Conservation (phyloP, 78 protist genomes). For the Blattamonas nauphoetae region DNA sequence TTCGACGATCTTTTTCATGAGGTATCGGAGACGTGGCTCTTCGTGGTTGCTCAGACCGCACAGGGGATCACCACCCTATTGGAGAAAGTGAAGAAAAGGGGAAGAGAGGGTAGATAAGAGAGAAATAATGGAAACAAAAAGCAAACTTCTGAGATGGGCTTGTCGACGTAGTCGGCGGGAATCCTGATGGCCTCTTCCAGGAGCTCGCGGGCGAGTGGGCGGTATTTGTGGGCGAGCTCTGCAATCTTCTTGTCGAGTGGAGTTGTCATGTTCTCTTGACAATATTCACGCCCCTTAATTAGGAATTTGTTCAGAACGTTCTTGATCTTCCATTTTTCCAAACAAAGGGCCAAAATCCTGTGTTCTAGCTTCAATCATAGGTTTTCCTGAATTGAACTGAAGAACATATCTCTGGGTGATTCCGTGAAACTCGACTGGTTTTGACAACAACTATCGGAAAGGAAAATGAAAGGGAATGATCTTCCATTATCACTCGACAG, state of each 20-base stretch:
- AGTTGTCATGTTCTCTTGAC: neutral
- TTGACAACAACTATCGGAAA: too few relatives aligned
- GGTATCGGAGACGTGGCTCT: constrained; percentile 35
- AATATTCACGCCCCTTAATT: too few relatives aligned
- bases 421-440: too few relatives aligned
- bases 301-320: too few relatives aligned
- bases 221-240: neutral
- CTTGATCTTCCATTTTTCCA: too few relatives aligned
- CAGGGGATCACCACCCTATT: constrained; percentile 21
- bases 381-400: too few relatives aligned
- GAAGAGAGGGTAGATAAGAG: neutral
- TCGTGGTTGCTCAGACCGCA: constrained; percentile 43
- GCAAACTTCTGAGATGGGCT: neutral
- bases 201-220: constrained; percentile 16
- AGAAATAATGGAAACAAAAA: neutral
- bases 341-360: too few relatives aligned
- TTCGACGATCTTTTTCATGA: constrained; percentile 12
- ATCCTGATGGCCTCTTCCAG: constrained; percentile 36
- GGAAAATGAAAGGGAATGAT: too few relatives aligned
- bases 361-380: too few relatives aligned
- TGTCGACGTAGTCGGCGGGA: constrained; percentile 34
- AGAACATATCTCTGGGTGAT: too few relatives aligned
- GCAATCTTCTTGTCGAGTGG: constrained; percentile 10
- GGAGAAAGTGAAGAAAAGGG: neutral
- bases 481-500: too few relatives aligned